These are phyloP conservation scores for Endogone sp. DNA, from an alignment of 192 early-diverging fungal species.

Conservation along the genomic window DNA sequence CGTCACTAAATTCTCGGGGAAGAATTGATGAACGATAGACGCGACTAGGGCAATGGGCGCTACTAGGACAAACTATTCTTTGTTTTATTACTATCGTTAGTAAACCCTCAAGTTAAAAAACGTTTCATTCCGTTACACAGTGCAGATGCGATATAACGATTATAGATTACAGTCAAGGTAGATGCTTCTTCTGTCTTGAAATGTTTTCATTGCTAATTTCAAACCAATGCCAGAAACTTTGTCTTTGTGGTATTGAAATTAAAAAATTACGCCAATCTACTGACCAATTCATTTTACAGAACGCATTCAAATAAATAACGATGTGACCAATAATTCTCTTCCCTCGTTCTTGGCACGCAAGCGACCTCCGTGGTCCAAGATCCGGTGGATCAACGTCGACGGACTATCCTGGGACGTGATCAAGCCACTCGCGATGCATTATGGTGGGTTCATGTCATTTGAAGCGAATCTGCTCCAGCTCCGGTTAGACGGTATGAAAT, in stretches of 20 bases:
- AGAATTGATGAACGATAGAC: too few species aligned
- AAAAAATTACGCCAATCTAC: neutral
- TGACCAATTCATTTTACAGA: neutral
- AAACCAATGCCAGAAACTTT: neutral
- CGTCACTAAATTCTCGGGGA: too few species aligned
- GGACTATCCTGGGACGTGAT: slow-evolving; percentile 45
- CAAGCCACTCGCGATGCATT: slow-evolving; percentile 28
- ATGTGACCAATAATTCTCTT: slow-evolving; percentile 1
- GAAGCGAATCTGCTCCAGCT: slow-evolving; percentile 1
- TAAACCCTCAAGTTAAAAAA: too few species aligned
- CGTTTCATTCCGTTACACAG: neutral
- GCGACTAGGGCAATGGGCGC: neutral
- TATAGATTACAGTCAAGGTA: neutral
- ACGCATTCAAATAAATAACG: neutral
- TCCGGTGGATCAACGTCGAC: slow-evolving; percentile 53
- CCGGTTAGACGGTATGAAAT: neutral
- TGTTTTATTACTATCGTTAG: neutral
- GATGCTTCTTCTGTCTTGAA: neutral
- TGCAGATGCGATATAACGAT: neutral
- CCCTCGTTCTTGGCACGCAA: neutral
- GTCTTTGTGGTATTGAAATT: too few species aligned
- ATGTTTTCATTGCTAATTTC: neutral
- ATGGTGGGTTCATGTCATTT: slow-evolving; percentile 32
- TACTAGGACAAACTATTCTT: neutral
- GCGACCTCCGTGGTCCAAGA: slow-evolving; percentile 34